A percentile compares a stretch with the other conserved stretches of the same genome.
Conservation (phyloP, 176 grass and related monocot species). For the Musa acuminata region DNA sequence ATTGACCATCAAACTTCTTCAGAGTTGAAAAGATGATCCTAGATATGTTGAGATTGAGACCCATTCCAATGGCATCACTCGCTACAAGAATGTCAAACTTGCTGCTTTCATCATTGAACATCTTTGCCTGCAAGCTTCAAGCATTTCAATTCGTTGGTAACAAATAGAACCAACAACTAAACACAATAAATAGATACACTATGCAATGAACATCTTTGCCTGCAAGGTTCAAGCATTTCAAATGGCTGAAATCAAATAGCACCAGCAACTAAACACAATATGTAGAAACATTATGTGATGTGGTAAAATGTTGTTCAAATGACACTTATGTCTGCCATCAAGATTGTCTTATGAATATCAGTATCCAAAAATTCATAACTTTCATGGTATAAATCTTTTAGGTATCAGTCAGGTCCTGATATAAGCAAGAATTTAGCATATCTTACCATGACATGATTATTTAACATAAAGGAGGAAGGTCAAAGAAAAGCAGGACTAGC, state of each 20-base stretch:
- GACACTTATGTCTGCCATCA: no score
- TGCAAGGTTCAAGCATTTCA: not conserved
- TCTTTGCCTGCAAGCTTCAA: constrained; percentile 54
- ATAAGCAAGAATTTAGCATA: not conserved
- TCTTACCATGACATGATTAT: no score
- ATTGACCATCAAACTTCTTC: constrained; percentile 72
- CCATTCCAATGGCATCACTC: constrained; percentile 97
- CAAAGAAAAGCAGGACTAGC: no score
- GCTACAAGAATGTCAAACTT: constrained; percentile 91
- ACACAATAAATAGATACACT: not conserved
- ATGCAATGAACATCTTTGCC: not conserved
- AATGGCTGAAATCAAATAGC: no score
- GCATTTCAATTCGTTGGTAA: constrained; percentile 20
- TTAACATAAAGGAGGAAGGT: no score
- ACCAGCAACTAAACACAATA: no score
- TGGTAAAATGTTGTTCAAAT: no score
- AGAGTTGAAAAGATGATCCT: constrained; percentile 97
- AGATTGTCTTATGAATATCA: no score
- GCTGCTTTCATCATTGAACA: constrained; percentile 93
- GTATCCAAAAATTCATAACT: no score
- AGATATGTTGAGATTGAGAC: constrained; percentile 98
- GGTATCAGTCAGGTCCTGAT: not conserved
- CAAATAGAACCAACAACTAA: not conserved
- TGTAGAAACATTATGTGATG: no score
- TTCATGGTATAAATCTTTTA: no score